Base-by-base conservation (phyloP, 192 early-diverging fungal genomes). In the Coemansia sp. region DNA sequence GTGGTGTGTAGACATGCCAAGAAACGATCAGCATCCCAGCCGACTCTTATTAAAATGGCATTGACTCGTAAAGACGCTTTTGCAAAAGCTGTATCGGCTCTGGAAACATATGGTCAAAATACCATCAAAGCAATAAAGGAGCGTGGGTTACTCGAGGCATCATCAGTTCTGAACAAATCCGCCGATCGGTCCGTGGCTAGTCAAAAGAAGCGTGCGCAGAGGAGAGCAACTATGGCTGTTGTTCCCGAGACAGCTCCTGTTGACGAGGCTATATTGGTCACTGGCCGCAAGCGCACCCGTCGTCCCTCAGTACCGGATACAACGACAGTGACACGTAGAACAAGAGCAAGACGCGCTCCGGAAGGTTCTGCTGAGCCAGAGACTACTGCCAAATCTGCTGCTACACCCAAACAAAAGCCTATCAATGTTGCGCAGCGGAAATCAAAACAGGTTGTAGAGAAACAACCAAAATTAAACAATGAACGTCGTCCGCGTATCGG, bases 1-100 rank as follows among this genome's bases (percentile, higher is more conserved):
- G 40, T 75, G 3, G 72, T 55, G 10, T 67, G 60, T 56, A 67
- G 51, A 46, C 64, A 58, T 22, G 49, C 64, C 39, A 75, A 75
- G 49, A 67, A 62, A 29, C 72, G 72, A 38, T 55, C 63, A 14
- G 60, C 45, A 2, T 39, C 50, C 25, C 67, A 64, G 25, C 24
- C 64, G 17, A 53, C 62, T 18, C 41, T 75, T 18, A 36, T 75
- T 3, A 45, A 42, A 0, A 30, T 56, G 8, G 60, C 72, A 1
- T 35, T 33, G 3, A 47, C 58, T 0, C 67, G 60, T 28, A 50
- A 49, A n/a, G 28, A 36, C 1, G 54, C 64, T 10, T 67, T 60
- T 27, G 50, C 23, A 13, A 59, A 27, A 24, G 72, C 64, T 1
- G 33, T 67, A 17, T 11, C 25, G n/a, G 63, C 67, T 47, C 32